Conservation (phyloP, 768 basidiomycete genomes). For the Pleurotus tuoliensis region DNA sequence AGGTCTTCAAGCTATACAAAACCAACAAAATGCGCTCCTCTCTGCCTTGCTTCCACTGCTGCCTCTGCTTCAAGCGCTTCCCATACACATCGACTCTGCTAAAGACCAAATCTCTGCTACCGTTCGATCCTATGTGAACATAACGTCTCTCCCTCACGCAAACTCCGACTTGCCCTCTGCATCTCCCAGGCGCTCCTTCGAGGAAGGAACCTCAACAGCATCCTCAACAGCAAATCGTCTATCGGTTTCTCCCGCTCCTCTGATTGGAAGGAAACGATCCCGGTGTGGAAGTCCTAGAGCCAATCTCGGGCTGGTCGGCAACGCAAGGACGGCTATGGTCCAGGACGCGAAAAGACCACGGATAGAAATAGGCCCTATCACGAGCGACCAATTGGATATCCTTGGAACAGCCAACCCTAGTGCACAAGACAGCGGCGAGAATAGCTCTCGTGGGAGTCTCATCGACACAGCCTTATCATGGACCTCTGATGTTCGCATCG, state of each 20-base stretch:
- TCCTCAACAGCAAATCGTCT: neutral
- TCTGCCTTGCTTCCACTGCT: constrained; percentile 54
- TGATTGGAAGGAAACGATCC: neutral
- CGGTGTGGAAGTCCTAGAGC: neutral
- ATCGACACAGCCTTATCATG: neutral
- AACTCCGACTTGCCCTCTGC: neutral
- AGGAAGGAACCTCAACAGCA: neutral
- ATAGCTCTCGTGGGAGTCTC: neutral
- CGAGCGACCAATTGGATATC: too few species aligned
- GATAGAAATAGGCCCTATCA: neutral
- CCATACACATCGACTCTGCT: constrained; percentile 49
- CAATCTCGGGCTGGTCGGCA: neutral
- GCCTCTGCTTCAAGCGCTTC: constrained; percentile 56
- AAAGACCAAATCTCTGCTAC: constrained; percentile 30
- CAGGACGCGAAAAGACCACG: neutral
- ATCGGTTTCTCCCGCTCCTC: neutral
- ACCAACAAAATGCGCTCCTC: constrained; percentile 57
- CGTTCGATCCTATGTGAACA: constrained; percentile 7
- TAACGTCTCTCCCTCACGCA: neutral
- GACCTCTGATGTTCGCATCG: neutral
- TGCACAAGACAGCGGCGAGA: neutral
- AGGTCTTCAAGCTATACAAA: constrained; percentile 55
- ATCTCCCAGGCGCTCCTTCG: neutral
- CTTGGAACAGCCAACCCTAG: too few species aligned
- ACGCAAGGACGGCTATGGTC: neutral